These are phyloP conservation scores for Cystobasidiaceae sp. DNA, from an alignment of 1,284 basidiomycete species.

Conservation along the genomic window DNA sequence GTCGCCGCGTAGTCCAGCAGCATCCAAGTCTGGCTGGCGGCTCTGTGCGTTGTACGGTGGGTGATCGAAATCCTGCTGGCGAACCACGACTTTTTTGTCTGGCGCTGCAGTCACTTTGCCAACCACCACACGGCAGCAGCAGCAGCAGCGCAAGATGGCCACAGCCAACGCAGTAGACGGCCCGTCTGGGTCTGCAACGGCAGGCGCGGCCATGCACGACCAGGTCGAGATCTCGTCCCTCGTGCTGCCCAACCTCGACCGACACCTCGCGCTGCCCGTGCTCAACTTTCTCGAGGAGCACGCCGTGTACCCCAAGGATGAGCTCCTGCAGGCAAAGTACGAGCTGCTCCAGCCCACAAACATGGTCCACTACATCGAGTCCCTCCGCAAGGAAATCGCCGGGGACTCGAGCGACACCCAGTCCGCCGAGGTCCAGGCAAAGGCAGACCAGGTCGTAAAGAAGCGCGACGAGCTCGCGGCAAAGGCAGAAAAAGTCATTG, in stretches of 20 bases:
- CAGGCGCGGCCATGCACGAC: slow-evolving; percentile 9
- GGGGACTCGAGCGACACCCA: slow-evolving; percentile 5
- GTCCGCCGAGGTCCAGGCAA: background rate
- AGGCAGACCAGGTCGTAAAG: slow-evolving; percentile 73
- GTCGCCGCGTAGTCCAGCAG: too few relatives aligned
- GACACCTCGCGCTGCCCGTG: slow-evolving; percentile 87
- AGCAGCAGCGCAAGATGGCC: background rate
- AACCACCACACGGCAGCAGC: background rate
- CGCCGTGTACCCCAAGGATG: slow-evolving; percentile 64
- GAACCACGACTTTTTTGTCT: background rate
- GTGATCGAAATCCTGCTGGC: too few relatives aligned
- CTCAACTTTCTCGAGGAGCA: slow-evolving; percentile 77
- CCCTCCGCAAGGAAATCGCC: slow-evolving; percentile 39
- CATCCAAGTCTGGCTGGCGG: too few relatives aligned
- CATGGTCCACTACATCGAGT: slow-evolving; percentile 74
- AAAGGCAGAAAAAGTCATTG: slow-evolving; percentile 84
- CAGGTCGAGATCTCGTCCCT: slow-evolving; percentile 58
- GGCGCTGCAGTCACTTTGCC: background rate
- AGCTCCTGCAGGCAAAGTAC: slow-evolving; percentile 83
- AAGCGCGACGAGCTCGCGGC: slow-evolving; percentile 68
- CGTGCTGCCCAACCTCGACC: slow-evolving; percentile 75
- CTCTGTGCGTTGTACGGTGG: too few relatives aligned
- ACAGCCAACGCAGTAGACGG: background rate
- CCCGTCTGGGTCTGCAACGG: background rate
- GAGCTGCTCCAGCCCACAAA: slow-evolving; percentile 94